A percentile compares a stretch with the other conserved stretches of the same genome.
phyloP scores from a whole-genome alignment of 345 rosid genomes.

The Kandelia obovata region DNA sequence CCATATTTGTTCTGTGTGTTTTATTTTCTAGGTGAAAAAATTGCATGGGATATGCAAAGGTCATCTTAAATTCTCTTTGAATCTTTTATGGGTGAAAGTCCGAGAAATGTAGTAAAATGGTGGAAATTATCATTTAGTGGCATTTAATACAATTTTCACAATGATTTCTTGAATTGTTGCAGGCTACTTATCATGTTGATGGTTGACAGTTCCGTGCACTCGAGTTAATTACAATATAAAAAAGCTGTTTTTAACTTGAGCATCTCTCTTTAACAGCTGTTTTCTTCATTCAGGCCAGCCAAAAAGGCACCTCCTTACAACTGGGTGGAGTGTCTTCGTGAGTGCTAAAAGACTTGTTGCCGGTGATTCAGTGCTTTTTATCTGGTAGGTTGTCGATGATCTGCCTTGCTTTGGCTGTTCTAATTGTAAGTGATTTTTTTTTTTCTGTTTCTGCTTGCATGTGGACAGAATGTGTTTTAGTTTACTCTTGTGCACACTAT shows the following conservation, averaged over 20 bases:
- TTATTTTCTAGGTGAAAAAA: too few species aligned
- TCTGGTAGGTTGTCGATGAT: constrained; percentile 56
- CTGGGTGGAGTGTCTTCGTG: constrained; percentile 99
- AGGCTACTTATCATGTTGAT: neutral
- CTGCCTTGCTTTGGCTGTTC: neutral
- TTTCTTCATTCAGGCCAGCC: constrained; percentile 73
- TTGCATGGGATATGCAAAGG: too few species aligned
- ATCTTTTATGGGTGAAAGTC: too few species aligned
- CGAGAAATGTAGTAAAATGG: too few species aligned
- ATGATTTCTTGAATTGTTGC: constrained; percentile 1
- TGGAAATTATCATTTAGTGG: too few species aligned
- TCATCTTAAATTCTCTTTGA: too few species aligned
- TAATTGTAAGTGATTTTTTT: neutral
- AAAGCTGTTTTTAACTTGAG: neutral
- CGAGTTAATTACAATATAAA: neutral
- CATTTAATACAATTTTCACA: too few species aligned
- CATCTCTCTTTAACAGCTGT: neutral
- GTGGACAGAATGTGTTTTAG: neutral
- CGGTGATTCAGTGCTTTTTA: constrained; percentile 96
- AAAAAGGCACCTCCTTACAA: constrained; percentile 95
- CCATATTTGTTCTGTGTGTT: too few species aligned
- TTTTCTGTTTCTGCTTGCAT: neutral
- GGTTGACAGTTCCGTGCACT: neutral
- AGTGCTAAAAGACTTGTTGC: constrained; percentile 97
- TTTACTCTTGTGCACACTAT: neutral